Percentiles rank a stretch among this genome's conserved stretches.
phyloP scores from a whole-genome alignment of 2,329 filamentous ascomycete species.

The Juglanconis juglandina region DNA sequence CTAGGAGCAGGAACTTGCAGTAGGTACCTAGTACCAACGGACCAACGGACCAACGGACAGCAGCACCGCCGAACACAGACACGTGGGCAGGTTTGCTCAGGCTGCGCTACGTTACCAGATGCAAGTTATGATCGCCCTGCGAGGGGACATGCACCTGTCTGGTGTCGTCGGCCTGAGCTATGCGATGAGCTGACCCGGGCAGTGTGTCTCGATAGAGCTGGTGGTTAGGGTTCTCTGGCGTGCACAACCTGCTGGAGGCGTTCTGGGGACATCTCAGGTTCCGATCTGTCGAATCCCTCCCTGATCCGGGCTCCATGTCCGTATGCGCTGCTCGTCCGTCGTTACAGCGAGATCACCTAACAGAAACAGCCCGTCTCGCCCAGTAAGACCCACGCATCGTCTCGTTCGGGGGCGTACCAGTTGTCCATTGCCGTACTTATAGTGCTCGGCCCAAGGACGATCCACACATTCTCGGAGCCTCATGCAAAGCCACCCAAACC shows the following conservation, averaged over 20 bases:
- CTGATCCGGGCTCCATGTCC: not conserved
- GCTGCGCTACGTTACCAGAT: slow-evolving; percentile 4
- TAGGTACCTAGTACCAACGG: no score
- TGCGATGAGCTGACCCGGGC: slow-evolving; percentile 1
- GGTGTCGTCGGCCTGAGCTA: slow-evolving; percentile 3
- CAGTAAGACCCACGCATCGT: no score
- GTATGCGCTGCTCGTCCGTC: not conserved
- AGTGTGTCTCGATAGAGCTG: not conserved
- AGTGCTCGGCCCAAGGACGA: not conserved
- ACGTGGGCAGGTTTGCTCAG: slow-evolving; percentile 10
- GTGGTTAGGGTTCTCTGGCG: not conserved
- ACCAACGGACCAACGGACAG: not conserved
- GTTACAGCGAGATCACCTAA: not conserved
- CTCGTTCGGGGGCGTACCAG: no score
- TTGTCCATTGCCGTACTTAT: no score
- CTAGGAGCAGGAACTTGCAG: no score
- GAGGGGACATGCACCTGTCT: not conserved
- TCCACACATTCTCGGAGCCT: not conserved
- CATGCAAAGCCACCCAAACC: not conserved
- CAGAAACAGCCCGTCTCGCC: not conserved
- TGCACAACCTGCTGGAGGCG: not conserved
- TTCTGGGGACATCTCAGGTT: not conserved
- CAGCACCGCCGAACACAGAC: slow-evolving; percentile 4
- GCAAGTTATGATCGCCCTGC: not conserved
- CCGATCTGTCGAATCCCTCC: not conserved